Evolutionary conservation across 2,329 filamentous ascomycete species (phyloP), one percentile per base, ranked within the genome.

Genomic region (Salinomyces thailandicus): DNA sequence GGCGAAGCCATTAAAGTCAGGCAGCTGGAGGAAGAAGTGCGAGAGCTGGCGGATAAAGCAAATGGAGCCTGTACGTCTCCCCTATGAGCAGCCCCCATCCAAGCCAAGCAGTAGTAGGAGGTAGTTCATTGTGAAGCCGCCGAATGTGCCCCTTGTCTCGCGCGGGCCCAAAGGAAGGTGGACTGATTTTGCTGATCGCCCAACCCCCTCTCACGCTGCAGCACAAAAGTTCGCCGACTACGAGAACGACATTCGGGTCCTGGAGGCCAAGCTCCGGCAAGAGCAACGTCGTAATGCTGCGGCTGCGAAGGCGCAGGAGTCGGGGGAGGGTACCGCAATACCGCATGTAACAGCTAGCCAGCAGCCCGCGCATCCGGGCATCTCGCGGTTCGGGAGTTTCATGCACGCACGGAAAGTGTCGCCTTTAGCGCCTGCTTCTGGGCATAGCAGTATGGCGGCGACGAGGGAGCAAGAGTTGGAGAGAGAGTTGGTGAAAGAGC

Each of bases 21-120:
- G 44, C 79, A 85, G 50, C 68, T 89, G 30, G 75, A 86, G 59
- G 69, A 72, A 22, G 81, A 86, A 53, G 75, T 87, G 36, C 70
- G 72, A 38, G 61, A 77, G 36, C 69, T 87, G 40, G 84, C 77
- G 57, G 69, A 81, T 48, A 85, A 83, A 60, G 79, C 79, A 38
- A 72, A 77, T 3, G 73, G 76, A 38, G 67, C 71, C 46, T 69
- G 71, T 73, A 60, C 36, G 68, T 58, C 15, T 18, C 8, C 12
- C 11, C 9, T 4, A 14, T 16, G 15, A 31, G 11, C 28, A 11
- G 3, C 15, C 28, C 14, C n/a, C 22, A 26, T 26, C 9, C 22
- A 26, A 9, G n/a, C 9, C 22, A 26, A 26, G 22, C 22, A 9
- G 22, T n/a, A n/a, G n/a, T n/a, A n/a, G n/a, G n/a, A n/a, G n/a